Evolutionary conservation across 257 asterid genomes (phyloP), one percentile per base, ranked within the genome.

Genomic region (Lantana camara): DNA sequence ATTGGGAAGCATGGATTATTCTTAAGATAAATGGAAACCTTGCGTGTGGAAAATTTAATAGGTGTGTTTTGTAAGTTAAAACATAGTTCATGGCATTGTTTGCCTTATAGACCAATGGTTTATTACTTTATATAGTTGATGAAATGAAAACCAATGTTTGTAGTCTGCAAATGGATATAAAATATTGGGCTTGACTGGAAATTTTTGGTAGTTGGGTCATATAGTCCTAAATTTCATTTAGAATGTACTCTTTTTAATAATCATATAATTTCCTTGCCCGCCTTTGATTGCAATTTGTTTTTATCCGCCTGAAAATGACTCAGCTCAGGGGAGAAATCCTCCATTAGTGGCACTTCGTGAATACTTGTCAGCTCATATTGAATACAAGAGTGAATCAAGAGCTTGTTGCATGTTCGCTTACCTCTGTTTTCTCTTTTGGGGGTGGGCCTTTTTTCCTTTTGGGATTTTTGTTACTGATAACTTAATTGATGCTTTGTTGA

Each of bases 401-500:
- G 0, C 17, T 38, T 16, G 17, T 59, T 53, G 64, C 12, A 1
- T 67, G 55, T 32, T 13, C n/a, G 34, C 3, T 12, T 20, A 3
- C 35, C 29, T 11, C 51, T 9, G 16, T 22, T 27, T n/a, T n/a
- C 37, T 14, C 34, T n/a, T 11, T 47, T 48, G n/a, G n/a, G n/a
- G n/a, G n/a, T n/a, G n/a, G n/a, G n/a, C n/a, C n/a, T n/a, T n/a
- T n/a, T n/a, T n/a, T n/a, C n/a, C n/a, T n/a, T n/a, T n/a, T n/a
- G n/a, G n/a, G n/a, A n/a, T n/a, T n/a, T n/a, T 27, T 27, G 32
- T 27, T 60, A 69, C 60, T 45, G 23, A 14, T 66, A 34, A 24
- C 14, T 57, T 0, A 52, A 44, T 66, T 71, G 47, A 37, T 57
- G 66, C 24, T 59, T 45, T 73, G 71, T 27, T 41, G 22, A 66